phyloP scores from a whole-genome alignment of 495 filamentous ascomycete species.

The Parachaetomium inaequale region DNA sequence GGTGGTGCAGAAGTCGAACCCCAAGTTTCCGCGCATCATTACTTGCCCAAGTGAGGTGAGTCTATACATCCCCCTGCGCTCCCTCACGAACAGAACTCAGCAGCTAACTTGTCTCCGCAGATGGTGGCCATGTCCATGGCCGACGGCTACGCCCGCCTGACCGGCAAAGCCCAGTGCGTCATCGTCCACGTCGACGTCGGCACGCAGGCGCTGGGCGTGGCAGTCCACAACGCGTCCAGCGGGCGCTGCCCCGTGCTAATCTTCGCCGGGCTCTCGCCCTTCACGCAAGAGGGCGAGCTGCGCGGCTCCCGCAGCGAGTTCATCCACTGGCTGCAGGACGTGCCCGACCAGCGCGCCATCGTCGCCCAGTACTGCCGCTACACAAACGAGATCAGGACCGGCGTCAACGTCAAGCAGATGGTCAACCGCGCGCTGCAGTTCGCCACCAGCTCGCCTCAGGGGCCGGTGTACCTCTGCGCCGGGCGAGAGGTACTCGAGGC shows the following conservation, averaged over 20 bases:
- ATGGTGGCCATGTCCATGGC: constrained; percentile 99
- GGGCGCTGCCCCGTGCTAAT: constrained; percentile 84
- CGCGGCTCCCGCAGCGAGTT: constrained; percentile 86
- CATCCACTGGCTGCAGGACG: constrained; percentile 97
- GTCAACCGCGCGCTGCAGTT: constrained; percentile 88
- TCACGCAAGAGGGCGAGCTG: constrained; percentile 87
- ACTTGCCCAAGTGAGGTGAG: constrained; percentile 85
- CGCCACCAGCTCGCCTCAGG: constrained; percentile 73
- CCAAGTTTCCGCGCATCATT: constrained; percentile 82
- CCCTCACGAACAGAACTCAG: too few species aligned
- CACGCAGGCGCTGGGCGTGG: constrained; percentile 82
- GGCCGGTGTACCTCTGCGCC: constrained; percentile 81
- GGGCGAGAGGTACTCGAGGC: constrained; percentile 90
- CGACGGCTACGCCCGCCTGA: constrained; percentile 87
- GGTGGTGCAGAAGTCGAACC: constrained; percentile 68
- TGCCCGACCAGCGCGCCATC: constrained; percentile 91
- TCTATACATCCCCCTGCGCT: background rate
- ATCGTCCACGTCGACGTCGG: constrained; percentile 97
- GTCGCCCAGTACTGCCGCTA: constrained; percentile 94
- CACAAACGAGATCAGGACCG: constrained; percentile 81
- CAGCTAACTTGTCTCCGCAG: too few species aligned
- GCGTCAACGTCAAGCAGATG: constrained; percentile 93
- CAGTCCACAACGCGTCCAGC: constrained; percentile 86
- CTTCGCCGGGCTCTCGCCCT: constrained; percentile 86
- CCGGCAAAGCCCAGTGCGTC: constrained; percentile 80